Conservation (phyloP, 768 basidiomycete species). For the Phallus indusiatus region DNA sequence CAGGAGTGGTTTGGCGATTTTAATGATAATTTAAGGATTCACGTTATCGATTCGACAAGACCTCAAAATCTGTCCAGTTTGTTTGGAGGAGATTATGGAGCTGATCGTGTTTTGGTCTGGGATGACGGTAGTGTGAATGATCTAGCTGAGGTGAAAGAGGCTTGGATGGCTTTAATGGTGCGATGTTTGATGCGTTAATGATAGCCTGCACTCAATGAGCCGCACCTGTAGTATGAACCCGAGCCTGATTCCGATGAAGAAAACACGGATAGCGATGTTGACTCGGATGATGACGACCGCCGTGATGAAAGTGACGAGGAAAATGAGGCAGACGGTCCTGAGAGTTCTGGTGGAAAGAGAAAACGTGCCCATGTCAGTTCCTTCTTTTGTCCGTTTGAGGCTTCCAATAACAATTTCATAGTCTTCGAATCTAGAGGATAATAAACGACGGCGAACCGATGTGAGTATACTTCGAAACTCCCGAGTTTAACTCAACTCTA, state of each 20-base stretch:
- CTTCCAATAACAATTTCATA: slow-evolving; percentile 36
- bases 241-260: slow-evolving; percentile 55
- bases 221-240: slow-evolving; percentile 59
- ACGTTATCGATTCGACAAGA: slow-evolving; percentile 90
- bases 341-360: slow-evolving; percentile 17
- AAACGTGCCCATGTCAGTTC: slow-evolving; percentile 11
- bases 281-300: slow-evolving; percentile 32
- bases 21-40: slow-evolving; percentile 52
- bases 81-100: slow-evolving; percentile 58
- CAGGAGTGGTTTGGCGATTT: slow-evolving; percentile 72
- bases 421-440: slow-evolving; percentile 21
- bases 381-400: slow-evolving; percentile 23
- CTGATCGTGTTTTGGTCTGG: slow-evolving; percentile 73
- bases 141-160: slow-evolving; percentile 61
- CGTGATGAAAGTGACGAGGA: slow-evolving; percentile 27
- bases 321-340: slow-evolving; percentile 28
- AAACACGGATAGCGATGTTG: slow-evolving; percentile 24
- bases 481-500: not conserved
- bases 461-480: slow-evolving; percentile 19
- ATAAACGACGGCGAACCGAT: slow-evolving; percentile 52
- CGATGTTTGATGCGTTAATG: slow-evolving; percentile 14
- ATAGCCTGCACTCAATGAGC: too few relatives aligned
- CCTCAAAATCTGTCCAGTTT: slow-evolving; percentile 85
- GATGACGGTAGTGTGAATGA: slow-evolving; percentile 76
- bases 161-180: slow-evolving; percentile 82